A percentile compares a stretch with the other conserved stretches of the same genome.
Evolutionary conservation across 176 grass and related monocot species (phyloP).

Genomic region (Triticum timopheevii): DNA sequence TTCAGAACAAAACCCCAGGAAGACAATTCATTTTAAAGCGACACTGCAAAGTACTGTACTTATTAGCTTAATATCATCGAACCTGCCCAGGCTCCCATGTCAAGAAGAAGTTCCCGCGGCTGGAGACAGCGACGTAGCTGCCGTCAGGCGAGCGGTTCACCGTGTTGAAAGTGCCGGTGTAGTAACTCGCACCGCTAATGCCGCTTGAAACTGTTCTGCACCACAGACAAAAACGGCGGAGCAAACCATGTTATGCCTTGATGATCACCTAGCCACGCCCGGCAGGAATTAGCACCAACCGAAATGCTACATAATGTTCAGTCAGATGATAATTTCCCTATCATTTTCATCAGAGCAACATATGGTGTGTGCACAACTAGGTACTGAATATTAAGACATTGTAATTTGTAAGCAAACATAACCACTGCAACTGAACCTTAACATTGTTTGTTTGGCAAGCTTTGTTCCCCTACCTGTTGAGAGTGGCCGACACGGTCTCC

Average conservation of each 20-base stretch:
- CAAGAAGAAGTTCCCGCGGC: constrained; percentile 93
- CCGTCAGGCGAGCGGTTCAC: constrained; percentile 89
- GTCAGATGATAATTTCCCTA: not conserved
- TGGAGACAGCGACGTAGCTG: constrained; percentile 87
- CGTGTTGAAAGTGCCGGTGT: constrained; percentile 95
- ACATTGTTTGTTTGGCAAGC: not conserved
- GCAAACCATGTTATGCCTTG: constrained; percentile 11
- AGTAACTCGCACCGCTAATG: constrained; percentile 97
- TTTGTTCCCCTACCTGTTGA: constrained; percentile 64
- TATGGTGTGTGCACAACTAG: not conserved
- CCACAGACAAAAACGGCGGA: constrained; percentile 23
- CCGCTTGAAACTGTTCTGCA: constrained; percentile 99
- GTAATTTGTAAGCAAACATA: not conserved
- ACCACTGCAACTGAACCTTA: not conserved
- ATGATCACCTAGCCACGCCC: not conserved
- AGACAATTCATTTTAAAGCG: not conserved
- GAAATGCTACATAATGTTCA: not conserved
- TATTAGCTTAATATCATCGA: not conserved
- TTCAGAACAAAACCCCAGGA: not conserved
- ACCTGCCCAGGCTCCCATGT: constrained; percentile 98
- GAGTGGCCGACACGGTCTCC: constrained; percentile 93
- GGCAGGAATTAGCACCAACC: not conserved
- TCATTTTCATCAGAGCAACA: not conserved
- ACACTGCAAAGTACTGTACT: not conserved
- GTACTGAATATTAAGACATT: not conserved